Percentiles rank a stretch among this genome's conserved stretches.
Evolutionary conservation across 2,329 filamentous ascomycete species (phyloP).

Genomic region (Amauroascus niger): DNA sequence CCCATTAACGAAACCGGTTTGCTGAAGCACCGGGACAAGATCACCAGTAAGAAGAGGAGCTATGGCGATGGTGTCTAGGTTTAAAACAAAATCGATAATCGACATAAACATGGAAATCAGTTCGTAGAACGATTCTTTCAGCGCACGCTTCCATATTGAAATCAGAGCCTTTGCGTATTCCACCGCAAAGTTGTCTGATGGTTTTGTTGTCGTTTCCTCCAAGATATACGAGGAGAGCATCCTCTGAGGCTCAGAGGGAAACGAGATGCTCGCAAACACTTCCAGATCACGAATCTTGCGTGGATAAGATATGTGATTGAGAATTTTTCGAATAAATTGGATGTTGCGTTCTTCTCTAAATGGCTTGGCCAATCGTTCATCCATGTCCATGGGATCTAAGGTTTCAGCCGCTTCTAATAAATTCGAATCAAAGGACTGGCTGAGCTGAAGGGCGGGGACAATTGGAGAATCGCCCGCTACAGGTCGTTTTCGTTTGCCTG

Average conservation of each 20-base stretch:
- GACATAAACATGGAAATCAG: constrained; percentile 37
- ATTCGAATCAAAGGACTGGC: constrained; percentile 23
- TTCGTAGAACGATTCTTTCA: constrained; percentile 45
- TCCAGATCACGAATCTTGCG: constrained; percentile 46
- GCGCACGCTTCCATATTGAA: constrained; percentile 47
- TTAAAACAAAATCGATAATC: constrained; percentile 34
- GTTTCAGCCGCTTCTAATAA: constrained; percentile 17
- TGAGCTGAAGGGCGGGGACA: constrained; percentile 36
- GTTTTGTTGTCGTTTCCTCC: constrained; percentile 39
- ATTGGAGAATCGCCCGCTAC: constrained; percentile 45
- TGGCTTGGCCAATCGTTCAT: constrained; percentile 23
- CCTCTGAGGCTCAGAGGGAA: constrained; percentile 43
- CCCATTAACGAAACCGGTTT: constrained; percentile 46
- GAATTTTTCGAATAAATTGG: constrained; percentile 44
- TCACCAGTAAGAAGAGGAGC: constrained; percentile 31
- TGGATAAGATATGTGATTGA: constrained; percentile 46
- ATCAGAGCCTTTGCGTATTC: constrained; percentile 44
- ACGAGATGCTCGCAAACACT: constrained; percentile 42
- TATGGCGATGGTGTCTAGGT: constrained; percentile 30
- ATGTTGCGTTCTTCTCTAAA: constrained; percentile 23
- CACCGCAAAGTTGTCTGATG: constrained; percentile 39
- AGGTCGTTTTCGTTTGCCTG: constrained; percentile 50
- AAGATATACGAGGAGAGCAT: constrained; percentile 47
- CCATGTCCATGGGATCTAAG: constrained; percentile 18
- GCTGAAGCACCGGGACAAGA: constrained; percentile 35